phyloP scores from a whole-genome alignment of 805 yeast genomes.

The Priceomyces fermenticarens region DNA sequence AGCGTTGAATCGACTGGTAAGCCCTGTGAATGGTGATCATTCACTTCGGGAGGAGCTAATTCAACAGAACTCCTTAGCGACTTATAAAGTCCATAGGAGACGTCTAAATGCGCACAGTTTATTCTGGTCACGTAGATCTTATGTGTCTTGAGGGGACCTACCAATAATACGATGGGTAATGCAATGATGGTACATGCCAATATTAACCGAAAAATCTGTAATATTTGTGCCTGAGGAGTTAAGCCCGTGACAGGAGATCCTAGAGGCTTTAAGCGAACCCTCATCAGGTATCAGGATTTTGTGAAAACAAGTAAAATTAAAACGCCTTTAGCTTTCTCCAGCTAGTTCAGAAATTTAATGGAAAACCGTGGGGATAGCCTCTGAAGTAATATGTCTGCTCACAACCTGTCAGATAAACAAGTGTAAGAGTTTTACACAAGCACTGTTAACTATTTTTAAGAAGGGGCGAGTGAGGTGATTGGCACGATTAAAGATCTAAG shows the following conservation, averaged over 20 bases:
- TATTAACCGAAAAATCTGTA: conserved; percentile 24
- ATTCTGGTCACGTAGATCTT: conserved; percentile 32
- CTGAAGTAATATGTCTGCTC: too few relatives aligned
- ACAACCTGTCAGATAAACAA: too few relatives aligned
- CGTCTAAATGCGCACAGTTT: conserved; percentile 51
- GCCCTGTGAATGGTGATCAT: conserved; percentile 17
- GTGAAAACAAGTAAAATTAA: too few relatives aligned
- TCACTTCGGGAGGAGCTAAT: conserved; percentile 15
- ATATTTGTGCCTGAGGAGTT: conserved; percentile 19
- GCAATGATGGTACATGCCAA: conserved; percentile 14
- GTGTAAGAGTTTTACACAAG: too few relatives aligned
- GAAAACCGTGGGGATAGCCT: too few relatives aligned
- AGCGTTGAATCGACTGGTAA: conserved; percentile 29
- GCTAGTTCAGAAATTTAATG: too few relatives aligned
- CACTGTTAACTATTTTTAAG: too few relatives aligned
- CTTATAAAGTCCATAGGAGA: conserved; percentile 51
- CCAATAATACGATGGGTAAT: conserved; percentile 17
- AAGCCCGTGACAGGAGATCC: conserved; percentile 20
- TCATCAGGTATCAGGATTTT: too few relatives aligned
- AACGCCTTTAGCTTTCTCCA: too few relatives aligned
- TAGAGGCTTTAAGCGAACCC: too few relatives aligned
- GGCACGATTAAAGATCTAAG: too few relatives aligned
- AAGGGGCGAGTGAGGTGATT: too few relatives aligned
- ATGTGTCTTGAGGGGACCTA: conserved; percentile 22
- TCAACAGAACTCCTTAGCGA: conserved; percentile 36